Evolutionary conservation across 2,329 filamentous ascomycete genomes (phyloP), one percentile per base, ranked within the genome.

Genomic region (Magnaporthiopsis poae): DNA sequence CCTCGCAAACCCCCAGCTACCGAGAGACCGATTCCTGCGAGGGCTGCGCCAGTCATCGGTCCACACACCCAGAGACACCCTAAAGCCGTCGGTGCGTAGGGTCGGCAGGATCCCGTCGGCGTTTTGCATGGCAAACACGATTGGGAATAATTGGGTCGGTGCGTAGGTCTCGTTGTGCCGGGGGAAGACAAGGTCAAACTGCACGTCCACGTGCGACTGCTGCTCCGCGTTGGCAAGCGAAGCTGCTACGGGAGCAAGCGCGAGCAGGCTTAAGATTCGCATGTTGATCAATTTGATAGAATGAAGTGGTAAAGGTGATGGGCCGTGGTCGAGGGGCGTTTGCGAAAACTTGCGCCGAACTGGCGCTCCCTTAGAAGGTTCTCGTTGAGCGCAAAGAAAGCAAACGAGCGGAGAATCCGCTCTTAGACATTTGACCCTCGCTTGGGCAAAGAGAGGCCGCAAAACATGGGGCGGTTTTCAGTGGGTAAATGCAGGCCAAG

Each of bases 161-260:
- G 66, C 33, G 15, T 65, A 67, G 18, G 62, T 64, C 18, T 62
- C 21, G 56, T 73, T 71, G 35, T 8, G 18, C 13, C 69, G 69
- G 0, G 73, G 72, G 25, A 72, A 65, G 7, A 77, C 67, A 2
- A 75, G 74, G 0, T 67, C 62, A n/a, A 65, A 33, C 33, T 67
- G 66, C 15, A 67, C 21, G 15, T 67, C 62, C 8, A 56, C 59
- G n/a, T 59, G 66, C 52, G 59, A 59, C 11, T 59, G 13, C 46
- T 13, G n/a, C 46, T 64, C 11, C 3, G 63, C 46, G 18, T 29
- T 21, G 13, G 29, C 15, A 31, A 36, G n/a, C 63, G 25, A 59
- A 27, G 18, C 27, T 46, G 46, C n/a, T 21, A 64, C 21, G 27
- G 15, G 46, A n/a, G 31, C 21, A 25, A 64, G 29, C 13, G 11